Conservation (phyloP, 805 yeast genomes). For the Candida nemodendra region DNA sequence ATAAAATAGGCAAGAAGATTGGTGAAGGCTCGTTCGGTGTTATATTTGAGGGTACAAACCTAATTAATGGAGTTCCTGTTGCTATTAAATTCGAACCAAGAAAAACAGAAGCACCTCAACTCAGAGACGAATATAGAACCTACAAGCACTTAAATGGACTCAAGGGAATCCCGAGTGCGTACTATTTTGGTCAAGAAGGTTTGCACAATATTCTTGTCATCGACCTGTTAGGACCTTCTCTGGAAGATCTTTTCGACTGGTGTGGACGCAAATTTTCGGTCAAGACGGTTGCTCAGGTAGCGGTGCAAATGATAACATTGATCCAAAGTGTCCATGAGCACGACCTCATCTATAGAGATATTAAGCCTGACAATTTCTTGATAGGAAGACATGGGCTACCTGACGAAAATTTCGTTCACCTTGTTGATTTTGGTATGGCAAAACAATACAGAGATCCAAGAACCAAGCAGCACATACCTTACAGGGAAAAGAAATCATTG, state of each 20-base stretch:
- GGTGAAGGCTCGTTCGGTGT: slow-evolving; percentile 99
- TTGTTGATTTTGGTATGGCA: slow-evolving; percentile 99
- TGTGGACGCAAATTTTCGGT: slow-evolving; percentile 87
- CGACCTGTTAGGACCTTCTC: slow-evolving; percentile 90
- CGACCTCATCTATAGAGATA: slow-evolving; percentile 91
- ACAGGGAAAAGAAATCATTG: slow-evolving; percentile 90
- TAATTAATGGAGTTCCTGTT: slow-evolving; percentile 87
- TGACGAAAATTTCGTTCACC: slow-evolving; percentile 80
- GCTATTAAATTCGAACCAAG: slow-evolving; percentile 98
- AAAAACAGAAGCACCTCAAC: slow-evolving; percentile 95
- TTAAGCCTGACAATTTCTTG: slow-evolving; percentile 95
- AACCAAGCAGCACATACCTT: slow-evolving; percentile 93
- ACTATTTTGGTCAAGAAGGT: slow-evolving; percentile 98
- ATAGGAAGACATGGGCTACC: slow-evolving; percentile 86
- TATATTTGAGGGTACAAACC: slow-evolving; percentile 90
- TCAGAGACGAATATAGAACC: slow-evolving; percentile 95
- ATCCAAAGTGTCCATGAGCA: slow-evolving; percentile 86
- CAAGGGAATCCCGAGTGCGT: slow-evolving; percentile 91
- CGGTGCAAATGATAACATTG: slow-evolving; percentile 88
- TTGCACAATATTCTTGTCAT: slow-evolving; percentile 92
- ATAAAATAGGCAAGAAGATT: slow-evolving; percentile 93
- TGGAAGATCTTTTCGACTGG: slow-evolving; percentile 98
- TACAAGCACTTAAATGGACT: slow-evolving; percentile 82
- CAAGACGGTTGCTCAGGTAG: slow-evolving; percentile 90
- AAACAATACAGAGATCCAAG: slow-evolving; percentile 96